These are phyloP conservation scores for Cucumis cinereus DNA, from an alignment of 306 rosid species.

Conservation along the genomic window DNA sequence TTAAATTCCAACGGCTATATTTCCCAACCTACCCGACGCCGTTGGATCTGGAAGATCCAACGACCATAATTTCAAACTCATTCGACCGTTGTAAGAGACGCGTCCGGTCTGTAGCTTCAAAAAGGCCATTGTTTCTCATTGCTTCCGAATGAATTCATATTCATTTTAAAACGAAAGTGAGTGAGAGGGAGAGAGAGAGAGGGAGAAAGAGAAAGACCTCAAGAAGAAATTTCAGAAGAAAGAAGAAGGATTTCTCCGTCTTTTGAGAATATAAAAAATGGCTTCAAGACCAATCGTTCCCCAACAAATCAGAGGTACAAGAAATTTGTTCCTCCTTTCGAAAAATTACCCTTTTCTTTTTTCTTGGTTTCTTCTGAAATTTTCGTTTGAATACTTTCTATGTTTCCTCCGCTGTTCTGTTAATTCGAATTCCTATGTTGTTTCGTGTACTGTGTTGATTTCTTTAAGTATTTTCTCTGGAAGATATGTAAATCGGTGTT, in stretches of 20 bases:
- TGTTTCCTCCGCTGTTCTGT: background rate
- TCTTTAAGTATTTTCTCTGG: background rate
- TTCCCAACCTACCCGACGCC: background rate
- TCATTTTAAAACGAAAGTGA: background rate
- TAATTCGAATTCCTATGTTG: background rate
- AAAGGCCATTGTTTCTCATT: background rate
- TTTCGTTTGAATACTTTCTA: background rate
- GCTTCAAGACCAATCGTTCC: background rate
- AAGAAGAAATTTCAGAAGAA: background rate
- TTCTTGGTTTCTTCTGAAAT: background rate
- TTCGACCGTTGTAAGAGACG: constrained; percentile 56
- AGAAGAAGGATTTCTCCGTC: background rate
- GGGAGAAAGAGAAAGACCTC: background rate
- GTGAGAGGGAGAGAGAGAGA: background rate
- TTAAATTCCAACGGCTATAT: constrained; percentile 56
- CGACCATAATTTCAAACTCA: constrained; percentile 18
- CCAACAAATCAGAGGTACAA: background rate
- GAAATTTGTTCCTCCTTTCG: background rate
- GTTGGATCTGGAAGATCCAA: constrained; percentile 22
- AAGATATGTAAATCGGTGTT: background rate
- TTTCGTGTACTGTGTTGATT: background rate
- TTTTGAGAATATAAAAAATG: background rate
- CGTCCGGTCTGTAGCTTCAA: constrained; percentile 19
- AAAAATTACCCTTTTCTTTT: background rate
- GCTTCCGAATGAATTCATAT: background rate